Evolutionary conservation across 2,329 filamentous ascomycete genomes (phyloP).

Genomic region (Arthrobotrys megalospora): DNA sequence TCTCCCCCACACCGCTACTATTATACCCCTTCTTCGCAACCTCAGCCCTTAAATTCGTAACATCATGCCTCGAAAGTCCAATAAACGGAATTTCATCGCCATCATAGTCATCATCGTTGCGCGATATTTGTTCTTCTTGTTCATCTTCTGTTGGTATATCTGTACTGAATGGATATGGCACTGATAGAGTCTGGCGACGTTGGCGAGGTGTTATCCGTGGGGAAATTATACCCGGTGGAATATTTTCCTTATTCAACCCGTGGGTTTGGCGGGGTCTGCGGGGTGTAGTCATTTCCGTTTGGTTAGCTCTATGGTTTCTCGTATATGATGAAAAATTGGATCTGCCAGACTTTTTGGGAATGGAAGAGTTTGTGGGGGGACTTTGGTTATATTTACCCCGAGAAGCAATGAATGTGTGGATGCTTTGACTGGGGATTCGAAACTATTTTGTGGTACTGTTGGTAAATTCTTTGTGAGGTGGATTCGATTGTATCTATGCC

Average conservation of each 20-base stretch:
- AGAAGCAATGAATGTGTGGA: too few relatives aligned
- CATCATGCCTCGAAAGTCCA: neutral
- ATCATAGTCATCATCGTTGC: neutral
- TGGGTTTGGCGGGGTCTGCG: neutral
- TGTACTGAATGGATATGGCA: neutral
- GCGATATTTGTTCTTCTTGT: neutral
- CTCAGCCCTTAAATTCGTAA: neutral
- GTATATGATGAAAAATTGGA: neutral
- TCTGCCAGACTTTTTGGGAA: neutral
- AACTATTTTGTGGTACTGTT: too few relatives aligned
- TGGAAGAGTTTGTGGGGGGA: neutral
- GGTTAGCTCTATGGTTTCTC: neutral
- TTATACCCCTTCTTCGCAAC: neutral
- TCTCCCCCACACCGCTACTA: neutral
- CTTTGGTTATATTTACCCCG: too few relatives aligned
- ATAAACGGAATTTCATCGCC: slow-evolving; percentile 7
- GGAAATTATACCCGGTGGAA: neutral
- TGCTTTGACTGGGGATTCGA: too few relatives aligned
- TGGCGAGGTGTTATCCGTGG: neutral
- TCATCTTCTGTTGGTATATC: neutral
- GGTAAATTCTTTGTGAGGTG: too few relatives aligned
- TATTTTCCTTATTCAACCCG: slow-evolving; percentile 35
- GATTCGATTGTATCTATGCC: neutral
- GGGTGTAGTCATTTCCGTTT: slow-evolving; percentile 1
- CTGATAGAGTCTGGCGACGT: neutral